These are phyloP conservation scores for Fusarium sp. DNA, from an alignment of 2,329 filamentous ascomycete species.

Conservation along the genomic window DNA sequence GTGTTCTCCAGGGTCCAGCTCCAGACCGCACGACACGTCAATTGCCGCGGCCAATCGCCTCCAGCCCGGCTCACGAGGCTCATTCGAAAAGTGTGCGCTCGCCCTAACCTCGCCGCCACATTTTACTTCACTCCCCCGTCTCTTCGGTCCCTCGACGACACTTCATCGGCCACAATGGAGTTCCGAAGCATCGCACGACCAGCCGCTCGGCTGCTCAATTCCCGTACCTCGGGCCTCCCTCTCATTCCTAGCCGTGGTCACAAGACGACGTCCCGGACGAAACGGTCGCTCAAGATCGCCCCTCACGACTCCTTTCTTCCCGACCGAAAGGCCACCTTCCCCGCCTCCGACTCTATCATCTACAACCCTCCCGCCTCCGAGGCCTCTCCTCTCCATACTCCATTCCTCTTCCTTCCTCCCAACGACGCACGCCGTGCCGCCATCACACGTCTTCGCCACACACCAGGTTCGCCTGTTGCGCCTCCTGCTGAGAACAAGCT, in stretches of 20 bases:
- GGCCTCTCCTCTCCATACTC: constrained; percentile 75
- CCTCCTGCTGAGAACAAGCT: constrained; percentile 46
- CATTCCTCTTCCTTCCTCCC: constrained; percentile 75
- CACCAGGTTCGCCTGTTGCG: constrained; percentile 45
- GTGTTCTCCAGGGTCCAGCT: constrained; percentile 32
- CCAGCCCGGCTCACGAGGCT: constrained; percentile 38
- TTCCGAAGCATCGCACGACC: constrained; percentile 56
- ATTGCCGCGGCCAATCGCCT: constrained; percentile 46
- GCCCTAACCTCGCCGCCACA: neutral
- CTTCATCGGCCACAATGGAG: constrained; percentile 51
- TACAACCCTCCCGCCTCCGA: constrained; percentile 71
- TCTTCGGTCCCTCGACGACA: constrained; percentile 19
- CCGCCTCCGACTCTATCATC: constrained; percentile 61
- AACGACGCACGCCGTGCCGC: constrained; percentile 68
- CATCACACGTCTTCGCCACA: constrained; percentile 62
- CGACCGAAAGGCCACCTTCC: constrained; percentile 51
- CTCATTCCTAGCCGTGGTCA: constrained; percentile 58
- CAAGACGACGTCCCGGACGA: constrained; percentile 69
- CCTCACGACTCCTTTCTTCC: constrained; percentile 74
- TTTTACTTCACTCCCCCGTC: neutral
- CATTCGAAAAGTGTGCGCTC: constrained; percentile 8
- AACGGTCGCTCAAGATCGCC: constrained; percentile 71
- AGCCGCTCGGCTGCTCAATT: constrained; percentile 52
- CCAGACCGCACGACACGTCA: constrained; percentile 41
- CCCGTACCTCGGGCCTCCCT: constrained; percentile 45